Evolutionary conservation across 2,329 filamentous ascomycete genomes (phyloP), one percentile per base, ranked within the genome.

Genomic region (Macroventuria anomochaeta): DNA sequence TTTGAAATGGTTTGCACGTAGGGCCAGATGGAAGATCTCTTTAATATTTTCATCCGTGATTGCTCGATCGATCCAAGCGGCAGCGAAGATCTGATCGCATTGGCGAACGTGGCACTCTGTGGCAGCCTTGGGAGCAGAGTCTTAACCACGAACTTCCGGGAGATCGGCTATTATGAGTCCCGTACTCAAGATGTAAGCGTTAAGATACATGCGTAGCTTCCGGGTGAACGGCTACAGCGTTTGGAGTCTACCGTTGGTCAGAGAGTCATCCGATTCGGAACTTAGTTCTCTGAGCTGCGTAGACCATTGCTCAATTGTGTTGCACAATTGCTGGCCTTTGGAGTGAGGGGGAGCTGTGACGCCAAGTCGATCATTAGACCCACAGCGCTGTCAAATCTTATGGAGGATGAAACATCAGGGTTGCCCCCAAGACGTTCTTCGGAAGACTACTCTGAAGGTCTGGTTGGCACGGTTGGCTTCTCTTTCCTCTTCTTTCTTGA

Each of bases 81-180:
- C 70, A 0, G 72, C 78, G 43, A 82, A 77, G 3, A 82, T 79
- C 50, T 80, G 79, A 46, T 83, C 60, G 46, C 80, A 82, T 25
- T 75, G 32, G 1, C 76, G 58, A 0, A 82, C 38, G 46, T 81
- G 81, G 0, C 75, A 70, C 50, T 82, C 79, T 0, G 80, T 80
- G 13, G 81, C 75, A 18, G 62, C 67, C 28, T 71, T 64, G 3
- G 80, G 71, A 10, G 79, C 79, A 3, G 73, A 68, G 57, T 82
- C 82, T 21, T 76, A 48, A 60, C 82, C 80, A 0, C 76, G 78
- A 7, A 82, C 75, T 0, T 80, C 79, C 21, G 80, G 80, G 15
- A 83, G 73, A 52, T 83, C 80, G 0, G 79, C 79, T 6, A 83
- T 70, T 3, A 81, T 63, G 1, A 82, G 69, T 0, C 80, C 80